Evolutionary conservation across 495 filamentous ascomycete genomes (phyloP).

Genomic region (Hypoxylon crocopeplum): DNA sequence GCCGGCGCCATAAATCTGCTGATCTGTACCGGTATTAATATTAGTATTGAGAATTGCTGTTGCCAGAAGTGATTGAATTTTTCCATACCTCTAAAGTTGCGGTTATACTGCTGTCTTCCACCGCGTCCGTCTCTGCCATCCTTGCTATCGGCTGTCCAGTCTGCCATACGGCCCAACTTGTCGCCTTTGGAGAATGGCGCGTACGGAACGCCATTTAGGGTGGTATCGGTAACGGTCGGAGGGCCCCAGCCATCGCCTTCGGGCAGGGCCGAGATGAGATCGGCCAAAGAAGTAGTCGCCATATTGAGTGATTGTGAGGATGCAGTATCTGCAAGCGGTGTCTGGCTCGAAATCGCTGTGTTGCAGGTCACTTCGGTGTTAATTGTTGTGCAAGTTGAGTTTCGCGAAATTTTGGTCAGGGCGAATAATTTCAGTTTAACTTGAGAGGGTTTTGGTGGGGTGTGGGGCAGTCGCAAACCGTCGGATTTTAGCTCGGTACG

Average conservation of each 20-base stretch:
- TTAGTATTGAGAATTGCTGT: conserved; percentile 13
- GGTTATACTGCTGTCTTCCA: conserved; percentile 84
- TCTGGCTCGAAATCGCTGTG: neutral
- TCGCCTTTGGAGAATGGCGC: conserved; percentile 98
- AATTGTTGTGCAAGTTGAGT: conserved; percentile 4
- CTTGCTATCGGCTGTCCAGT: conserved; percentile 96
- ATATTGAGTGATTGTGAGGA: conserved; percentile 22
- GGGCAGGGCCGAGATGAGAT: conserved; percentile 64
- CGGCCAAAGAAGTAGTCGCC: conserved; percentile 48
- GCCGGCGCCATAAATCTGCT: conserved; percentile 95
- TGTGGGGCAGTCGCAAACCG: conserved; percentile 29
- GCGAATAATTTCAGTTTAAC: conserved; percentile 27
- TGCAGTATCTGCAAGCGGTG: neutral
- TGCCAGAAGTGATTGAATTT: neutral
- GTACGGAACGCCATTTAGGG: conserved; percentile 91
- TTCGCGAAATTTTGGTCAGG: conserved; percentile 25
- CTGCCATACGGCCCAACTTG: conserved; percentile 98
- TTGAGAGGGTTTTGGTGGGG: conserved; percentile 26
- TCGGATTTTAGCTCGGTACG: conserved; percentile 8
- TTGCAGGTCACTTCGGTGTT: neutral
- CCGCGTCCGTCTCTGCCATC: conserved; percentile 76
- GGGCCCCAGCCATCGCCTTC: conserved; percentile 86
- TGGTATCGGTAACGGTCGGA: conserved; percentile 77
- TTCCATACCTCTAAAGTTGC: conserved; percentile 84
- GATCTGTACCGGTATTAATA: conserved; percentile 62